These are phyloP conservation scores for Podila clonocystis DNA, from an alignment of 192 early-diverging fungal species.

Conservation along the genomic window DNA sequence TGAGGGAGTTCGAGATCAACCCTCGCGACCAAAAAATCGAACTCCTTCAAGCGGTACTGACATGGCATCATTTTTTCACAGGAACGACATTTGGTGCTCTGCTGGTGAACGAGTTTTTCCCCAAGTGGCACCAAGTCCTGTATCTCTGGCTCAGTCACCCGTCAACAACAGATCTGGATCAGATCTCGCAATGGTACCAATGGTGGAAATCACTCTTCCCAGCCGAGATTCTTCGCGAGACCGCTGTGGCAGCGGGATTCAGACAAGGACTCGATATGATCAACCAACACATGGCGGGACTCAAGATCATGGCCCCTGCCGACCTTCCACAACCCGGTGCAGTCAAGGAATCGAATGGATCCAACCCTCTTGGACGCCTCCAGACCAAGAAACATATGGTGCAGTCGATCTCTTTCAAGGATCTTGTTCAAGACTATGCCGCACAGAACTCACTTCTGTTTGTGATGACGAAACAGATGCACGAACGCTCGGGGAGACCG, in stretches of 20 bases:
- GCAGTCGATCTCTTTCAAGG: conserved; percentile 59
- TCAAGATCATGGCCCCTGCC: conserved; percentile 29
- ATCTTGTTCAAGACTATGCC: conserved; percentile 66
- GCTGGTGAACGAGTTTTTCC: conserved; percentile 82
- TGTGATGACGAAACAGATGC: conserved; percentile 60
- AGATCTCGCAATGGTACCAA: conserved; percentile 51
- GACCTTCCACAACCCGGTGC: conserved; percentile 26
- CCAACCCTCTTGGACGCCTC: conserved; percentile 34
- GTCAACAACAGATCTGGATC: conserved; percentile 26
- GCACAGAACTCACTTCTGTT: conserved; percentile 63
- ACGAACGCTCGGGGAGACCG: conserved; percentile 63
- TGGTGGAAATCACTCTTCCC: conserved; percentile 71
- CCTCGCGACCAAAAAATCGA: conserved; percentile 75
- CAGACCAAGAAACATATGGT: conserved; percentile 42
- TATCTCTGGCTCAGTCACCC: conserved; percentile 74
- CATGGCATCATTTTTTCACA: conserved; percentile 69
- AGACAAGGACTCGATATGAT: conserved; percentile 79
- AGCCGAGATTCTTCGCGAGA: conserved; percentile 49
- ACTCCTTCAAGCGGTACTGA: conserved; percentile 69
- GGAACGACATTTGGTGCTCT: conserved; percentile 64
- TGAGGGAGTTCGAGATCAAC: conserved; percentile 75
- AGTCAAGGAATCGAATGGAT: conserved; percentile 4
- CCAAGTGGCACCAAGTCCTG: conserved; percentile 77
- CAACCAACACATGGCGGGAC: conserved; percentile 56
- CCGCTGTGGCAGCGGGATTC: conserved; percentile 65